Evolutionary conservation across 2,329 filamentous ascomycete genomes (phyloP).

Genomic region (Pyricularia pennisetigena): DNA sequence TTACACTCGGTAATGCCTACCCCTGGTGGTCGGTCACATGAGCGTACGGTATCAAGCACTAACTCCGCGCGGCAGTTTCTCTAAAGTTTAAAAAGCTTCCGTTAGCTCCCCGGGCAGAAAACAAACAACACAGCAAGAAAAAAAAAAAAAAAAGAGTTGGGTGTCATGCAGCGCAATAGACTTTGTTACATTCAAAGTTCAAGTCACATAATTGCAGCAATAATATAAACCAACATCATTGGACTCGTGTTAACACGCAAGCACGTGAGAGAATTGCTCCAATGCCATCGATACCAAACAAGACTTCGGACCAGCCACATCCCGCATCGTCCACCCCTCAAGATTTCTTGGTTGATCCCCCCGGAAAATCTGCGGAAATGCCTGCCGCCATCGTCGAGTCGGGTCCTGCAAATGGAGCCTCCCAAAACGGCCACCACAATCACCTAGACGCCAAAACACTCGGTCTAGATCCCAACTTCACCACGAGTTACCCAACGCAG

Average conservation of each 20-base stretch:
- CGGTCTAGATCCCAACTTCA: background rate
- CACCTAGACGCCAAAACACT: background rate
- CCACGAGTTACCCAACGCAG: background rate
- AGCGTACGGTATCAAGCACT: background rate
- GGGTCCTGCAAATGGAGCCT: background rate
- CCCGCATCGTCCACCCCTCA: background rate
- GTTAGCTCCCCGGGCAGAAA: background rate
- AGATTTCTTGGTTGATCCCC: background rate
- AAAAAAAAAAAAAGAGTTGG: accelerated
- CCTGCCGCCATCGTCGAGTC: background rate
- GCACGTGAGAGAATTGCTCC: background rate
- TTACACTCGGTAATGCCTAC: background rate
- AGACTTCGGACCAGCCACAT: background rate
- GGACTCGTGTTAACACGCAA: background rate
- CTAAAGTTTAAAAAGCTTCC: background rate
- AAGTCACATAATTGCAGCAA: background rate
- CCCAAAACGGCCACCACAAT: background rate
- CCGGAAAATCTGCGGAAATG: background rate
- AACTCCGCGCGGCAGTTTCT: background rate
- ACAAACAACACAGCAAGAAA: background rate
- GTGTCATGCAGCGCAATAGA: background rate
- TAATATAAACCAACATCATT: background rate
- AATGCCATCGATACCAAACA: background rate
- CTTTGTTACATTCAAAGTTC: background rate
- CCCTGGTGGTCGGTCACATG: background rate